Evolutionary conservation across 306 rosid genomes (phyloP).

Genomic region (Quercus aquifolioides): DNA sequence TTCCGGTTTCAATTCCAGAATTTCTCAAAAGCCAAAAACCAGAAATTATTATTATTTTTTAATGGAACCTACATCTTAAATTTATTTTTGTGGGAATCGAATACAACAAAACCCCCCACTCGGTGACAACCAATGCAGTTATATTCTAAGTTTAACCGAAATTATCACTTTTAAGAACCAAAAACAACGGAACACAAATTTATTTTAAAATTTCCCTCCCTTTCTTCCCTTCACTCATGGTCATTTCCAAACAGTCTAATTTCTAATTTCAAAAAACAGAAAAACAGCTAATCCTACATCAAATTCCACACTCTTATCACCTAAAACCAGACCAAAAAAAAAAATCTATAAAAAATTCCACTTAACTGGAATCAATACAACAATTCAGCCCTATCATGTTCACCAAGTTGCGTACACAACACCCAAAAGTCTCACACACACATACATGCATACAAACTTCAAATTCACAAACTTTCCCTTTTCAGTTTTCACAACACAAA

Average conservation of each 20-base stretch:
- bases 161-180: not conserved
- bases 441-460: not conserved
- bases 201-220: not conserved
- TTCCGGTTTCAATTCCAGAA: not conserved
- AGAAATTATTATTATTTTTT: not conserved
- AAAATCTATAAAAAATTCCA: not conserved
- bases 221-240: not conserved
- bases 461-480: not conserved
- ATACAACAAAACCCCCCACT: not conserved
- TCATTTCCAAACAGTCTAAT: not conserved
- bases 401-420: not conserved
- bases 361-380: not conserved
- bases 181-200: not conserved
- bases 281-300: not conserved
- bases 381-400: not conserved
- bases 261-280: not conserved
- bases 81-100: not conserved
- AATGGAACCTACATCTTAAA: not conserved
- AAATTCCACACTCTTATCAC: not conserved
- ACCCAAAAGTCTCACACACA: not conserved
- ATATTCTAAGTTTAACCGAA: not conserved
- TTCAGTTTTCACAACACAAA: not conserved
- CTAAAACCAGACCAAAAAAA: not conserved
- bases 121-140: not conserved
- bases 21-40: not conserved